phyloP scores from a whole-genome alignment of 2,329 filamentous ascomycete species.

The Ceratocystis eucalypticola region DNA sequence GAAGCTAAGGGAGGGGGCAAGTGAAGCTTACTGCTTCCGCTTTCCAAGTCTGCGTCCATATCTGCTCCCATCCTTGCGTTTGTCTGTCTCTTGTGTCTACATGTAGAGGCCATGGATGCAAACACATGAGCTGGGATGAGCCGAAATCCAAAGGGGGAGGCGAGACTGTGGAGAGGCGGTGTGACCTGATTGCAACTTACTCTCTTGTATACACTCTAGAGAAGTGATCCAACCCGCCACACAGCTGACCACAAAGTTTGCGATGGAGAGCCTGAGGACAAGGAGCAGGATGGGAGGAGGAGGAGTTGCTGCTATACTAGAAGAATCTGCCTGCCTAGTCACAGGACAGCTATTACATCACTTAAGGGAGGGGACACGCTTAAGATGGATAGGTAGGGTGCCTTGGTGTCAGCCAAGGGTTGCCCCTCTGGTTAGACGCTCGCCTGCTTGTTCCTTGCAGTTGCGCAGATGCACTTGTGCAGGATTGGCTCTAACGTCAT shows the following conservation, averaged over 20 bases:
- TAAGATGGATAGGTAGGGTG: too few relatives aligned
- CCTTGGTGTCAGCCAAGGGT: background rate
- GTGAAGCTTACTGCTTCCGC: too few relatives aligned
- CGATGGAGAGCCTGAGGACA: background rate
- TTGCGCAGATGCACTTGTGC: background rate
- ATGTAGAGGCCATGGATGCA: background rate
- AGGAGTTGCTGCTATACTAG: too few relatives aligned
- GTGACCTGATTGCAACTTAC: background rate
- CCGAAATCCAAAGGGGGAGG: too few relatives aligned
- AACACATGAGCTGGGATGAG: background rate
- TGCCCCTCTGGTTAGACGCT: background rate
- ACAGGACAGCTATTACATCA: too few relatives aligned
- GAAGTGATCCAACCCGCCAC: background rate
- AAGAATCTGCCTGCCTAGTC: too few relatives aligned
- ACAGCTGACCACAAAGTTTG: background rate
- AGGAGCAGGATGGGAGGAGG: too few relatives aligned
- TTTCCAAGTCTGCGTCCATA: too few relatives aligned
- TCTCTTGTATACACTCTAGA: background rate
- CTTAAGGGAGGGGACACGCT: too few relatives aligned
- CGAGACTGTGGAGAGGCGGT: background rate
- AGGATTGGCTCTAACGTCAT: background rate
- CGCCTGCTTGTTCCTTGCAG: background rate
- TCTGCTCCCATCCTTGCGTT: too few relatives aligned
- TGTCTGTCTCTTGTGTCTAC: too few relatives aligned
- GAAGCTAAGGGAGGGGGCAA: background rate